Conservation (phyloP, 768 basidiomycete species). For the Mycena olivaceomarginata region DNA sequence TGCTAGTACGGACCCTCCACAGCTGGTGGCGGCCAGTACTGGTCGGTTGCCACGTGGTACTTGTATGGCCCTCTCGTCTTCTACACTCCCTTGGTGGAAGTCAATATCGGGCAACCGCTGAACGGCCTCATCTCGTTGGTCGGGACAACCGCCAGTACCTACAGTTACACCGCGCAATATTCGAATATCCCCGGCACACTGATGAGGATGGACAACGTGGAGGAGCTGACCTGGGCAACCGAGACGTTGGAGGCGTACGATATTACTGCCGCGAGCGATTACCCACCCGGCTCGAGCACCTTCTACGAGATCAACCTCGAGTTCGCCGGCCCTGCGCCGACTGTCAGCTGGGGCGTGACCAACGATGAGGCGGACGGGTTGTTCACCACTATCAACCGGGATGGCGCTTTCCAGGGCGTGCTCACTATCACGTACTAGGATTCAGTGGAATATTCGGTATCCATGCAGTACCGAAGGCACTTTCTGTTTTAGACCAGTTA, state of each 20-base stretch:
- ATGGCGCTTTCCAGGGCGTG: background rate
- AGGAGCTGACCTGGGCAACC: conserved; percentile 20
- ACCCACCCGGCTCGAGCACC: conserved; percentile 11
- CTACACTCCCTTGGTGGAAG: conserved; percentile 1
- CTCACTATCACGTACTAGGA: conserved; percentile 9
- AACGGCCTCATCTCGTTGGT: conserved; percentile 12
- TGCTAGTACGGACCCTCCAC: conserved; percentile 47
- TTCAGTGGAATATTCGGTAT: background rate
- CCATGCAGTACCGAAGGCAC: background rate
- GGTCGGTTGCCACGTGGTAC: conserved; percentile 50
- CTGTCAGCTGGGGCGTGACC: background rate
- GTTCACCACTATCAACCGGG: background rate
- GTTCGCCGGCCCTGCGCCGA: background rate
- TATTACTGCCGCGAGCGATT: conserved; percentile 11
- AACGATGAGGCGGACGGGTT: background rate
- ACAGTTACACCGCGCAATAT: conserved; percentile 10
- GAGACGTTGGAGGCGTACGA: conserved; percentile 36
- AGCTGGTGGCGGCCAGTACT: conserved; percentile 50
- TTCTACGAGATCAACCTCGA: conserved; percentile 16
- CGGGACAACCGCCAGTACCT: background rate
- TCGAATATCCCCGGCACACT: background rate
- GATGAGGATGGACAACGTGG: background rate
- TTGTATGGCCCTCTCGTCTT: background rate
- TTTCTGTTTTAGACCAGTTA: background rate
- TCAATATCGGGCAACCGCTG: background rate